Percentiles rank a stretch among this genome's conserved stretches.
Evolutionary conservation across 495 filamentous ascomycete species (phyloP).

Genomic region (Podospora pseudoanserina): DNA sequence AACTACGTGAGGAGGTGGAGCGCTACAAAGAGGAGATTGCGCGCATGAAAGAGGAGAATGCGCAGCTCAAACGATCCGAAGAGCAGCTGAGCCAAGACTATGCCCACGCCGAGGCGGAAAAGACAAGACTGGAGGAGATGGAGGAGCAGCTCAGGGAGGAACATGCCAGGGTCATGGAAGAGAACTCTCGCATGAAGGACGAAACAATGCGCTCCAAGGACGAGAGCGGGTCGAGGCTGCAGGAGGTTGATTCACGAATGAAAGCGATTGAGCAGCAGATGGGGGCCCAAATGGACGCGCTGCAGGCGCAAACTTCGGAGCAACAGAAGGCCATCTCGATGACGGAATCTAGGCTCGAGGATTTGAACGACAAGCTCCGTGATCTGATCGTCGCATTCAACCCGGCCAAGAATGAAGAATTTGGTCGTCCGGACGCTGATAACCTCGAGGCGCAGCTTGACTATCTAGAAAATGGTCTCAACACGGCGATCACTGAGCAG

Average conservation of each 20-base stretch:
- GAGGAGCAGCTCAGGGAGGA: conserved; percentile 18
- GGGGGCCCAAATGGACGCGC: conserved; percentile 25
- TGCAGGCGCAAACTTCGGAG: conserved; percentile 29
- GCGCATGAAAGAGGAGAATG: conserved; percentile 39
- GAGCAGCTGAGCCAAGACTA: conserved; percentile 26
- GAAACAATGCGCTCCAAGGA: conserved; percentile 7
- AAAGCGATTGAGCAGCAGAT: conserved; percentile 21
- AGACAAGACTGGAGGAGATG: conserved; percentile 16
- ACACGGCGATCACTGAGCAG: conserved; percentile 30
- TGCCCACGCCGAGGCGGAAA: conserved; percentile 26
- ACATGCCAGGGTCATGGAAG: conserved; percentile 9
- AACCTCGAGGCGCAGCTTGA: conserved; percentile 40
- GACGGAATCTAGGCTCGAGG: conserved; percentile 65
- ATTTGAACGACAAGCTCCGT: conserved; percentile 65
- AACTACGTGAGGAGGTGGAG: conserved; percentile 35
- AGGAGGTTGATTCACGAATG: conserved; percentile 23
- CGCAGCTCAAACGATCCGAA: conserved; percentile 18
- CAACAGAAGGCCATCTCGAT: conserved; percentile 48
- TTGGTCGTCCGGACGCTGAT: conserved; percentile 35
- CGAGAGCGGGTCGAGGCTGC: background rate
- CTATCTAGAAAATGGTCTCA: conserved; percentile 40
- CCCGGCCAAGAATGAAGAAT: conserved; percentile 41
- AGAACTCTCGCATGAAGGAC: conserved; percentile 9
- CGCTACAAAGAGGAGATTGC: conserved; percentile 41
- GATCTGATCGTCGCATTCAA: conserved; percentile 63